Evolutionary conservation across 805 yeast species (phyloP).

Genomic region (Metschnikowia kunwiensis): DNA sequence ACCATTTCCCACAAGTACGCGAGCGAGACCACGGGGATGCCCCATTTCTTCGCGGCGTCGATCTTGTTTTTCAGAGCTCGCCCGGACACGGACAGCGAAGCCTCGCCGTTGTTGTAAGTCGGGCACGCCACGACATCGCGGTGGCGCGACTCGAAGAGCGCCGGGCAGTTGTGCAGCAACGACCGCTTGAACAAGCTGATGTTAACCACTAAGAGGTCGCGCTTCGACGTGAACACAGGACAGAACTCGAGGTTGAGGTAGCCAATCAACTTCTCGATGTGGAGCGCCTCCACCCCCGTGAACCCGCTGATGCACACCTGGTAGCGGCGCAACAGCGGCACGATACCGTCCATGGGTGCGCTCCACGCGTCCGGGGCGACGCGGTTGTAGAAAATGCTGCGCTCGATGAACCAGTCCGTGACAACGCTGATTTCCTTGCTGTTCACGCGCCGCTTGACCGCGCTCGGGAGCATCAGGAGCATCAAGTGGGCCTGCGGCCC

Average conservation of each 20-base stretch:
- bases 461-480: conserved; percentile 25
- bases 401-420: conserved; percentile 81
- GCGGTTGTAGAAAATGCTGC: conserved; percentile 58
- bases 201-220: conserved; percentile 59
- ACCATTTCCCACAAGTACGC: conserved; percentile 54
- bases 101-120: conserved; percentile 22
- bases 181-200: conserved; percentile 43
- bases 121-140: conserved; percentile 36
- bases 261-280: conserved; percentile 59
- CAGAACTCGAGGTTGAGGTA: conserved; percentile 51
- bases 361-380: conserved; percentile 62
- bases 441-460: conserved; percentile 24
- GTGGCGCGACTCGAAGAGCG: conserved; percentile 36
- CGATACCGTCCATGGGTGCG: conserved; percentile 42
- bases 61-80: conserved; percentile 52
- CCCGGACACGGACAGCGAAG: conserved; percentile 29
- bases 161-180: conserved; percentile 38
- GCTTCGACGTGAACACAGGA: conserved; percentile 45
- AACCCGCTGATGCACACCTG: conserved; percentile 66
- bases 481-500: conserved; percentile 28
- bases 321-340: conserved; percentile 23
- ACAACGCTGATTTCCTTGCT: conserved; percentile 32
- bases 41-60: conserved; percentile 55
- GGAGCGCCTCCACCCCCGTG: conserved; percentile 71
- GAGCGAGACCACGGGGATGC: conserved; percentile 55